These are phyloP conservation scores for Colletotrichum sp. DNA, from an alignment of 2,329 filamentous ascomycete genomes.

Conservation along the genomic window DNA sequence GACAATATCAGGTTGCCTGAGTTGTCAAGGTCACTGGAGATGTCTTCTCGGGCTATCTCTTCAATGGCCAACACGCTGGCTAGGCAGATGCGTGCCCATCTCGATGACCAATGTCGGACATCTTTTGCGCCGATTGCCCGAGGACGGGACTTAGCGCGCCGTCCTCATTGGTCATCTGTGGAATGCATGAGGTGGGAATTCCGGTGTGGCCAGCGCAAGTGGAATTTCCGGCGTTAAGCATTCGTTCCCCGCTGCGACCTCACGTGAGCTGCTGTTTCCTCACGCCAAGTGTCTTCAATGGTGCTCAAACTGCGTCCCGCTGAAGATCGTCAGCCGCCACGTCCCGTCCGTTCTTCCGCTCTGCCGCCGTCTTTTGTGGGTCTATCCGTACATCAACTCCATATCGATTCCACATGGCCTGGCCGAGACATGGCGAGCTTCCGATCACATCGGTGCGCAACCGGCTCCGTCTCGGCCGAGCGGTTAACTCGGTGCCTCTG, in stretches of 20 bases:
- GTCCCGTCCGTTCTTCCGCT: not conserved
- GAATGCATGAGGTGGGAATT: slow-evolving; percentile 1
- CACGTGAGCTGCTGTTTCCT: not conserved
- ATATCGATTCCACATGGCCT: not conserved
- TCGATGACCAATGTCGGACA: slow-evolving; percentile 18
- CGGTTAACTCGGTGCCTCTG: not conserved
- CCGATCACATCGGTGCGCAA: not conserved
- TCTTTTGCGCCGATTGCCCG: slow-evolving; percentile 30
- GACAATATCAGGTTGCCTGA: not conserved
- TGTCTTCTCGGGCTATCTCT: not conserved
- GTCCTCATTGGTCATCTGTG: not conserved
- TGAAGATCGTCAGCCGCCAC: not conserved
- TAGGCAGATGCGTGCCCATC: not conserved
- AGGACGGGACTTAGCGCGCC: slow-evolving; percentile 7
- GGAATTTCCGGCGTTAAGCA: not conserved
- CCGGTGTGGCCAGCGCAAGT: not conserved
- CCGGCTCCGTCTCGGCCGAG: slow-evolving; percentile 2
- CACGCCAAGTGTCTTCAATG: not conserved
- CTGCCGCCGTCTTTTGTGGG: slow-evolving; percentile 3
- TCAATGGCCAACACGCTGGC: not conserved
- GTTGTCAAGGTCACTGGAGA: not conserved
- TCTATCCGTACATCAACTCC: not conserved
- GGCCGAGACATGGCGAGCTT: slow-evolving; percentile 2
- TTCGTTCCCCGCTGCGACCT: not conserved
- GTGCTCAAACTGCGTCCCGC: not conserved